phyloP scores from a whole-genome alignment of 345 rosid genomes.

The Arabidopsis thaliana region DNA sequence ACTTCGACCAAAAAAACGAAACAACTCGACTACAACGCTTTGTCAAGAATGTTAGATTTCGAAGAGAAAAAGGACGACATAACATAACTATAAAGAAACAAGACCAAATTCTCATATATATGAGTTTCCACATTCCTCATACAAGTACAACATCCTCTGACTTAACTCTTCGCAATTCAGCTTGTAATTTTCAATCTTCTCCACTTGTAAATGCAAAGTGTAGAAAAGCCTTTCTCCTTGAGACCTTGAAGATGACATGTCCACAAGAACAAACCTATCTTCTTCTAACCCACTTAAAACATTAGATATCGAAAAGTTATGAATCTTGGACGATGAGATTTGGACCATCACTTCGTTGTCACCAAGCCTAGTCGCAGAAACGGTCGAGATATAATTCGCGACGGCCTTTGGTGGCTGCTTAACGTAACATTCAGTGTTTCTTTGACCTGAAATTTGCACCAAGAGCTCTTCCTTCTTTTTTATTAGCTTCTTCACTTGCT shows the following conservation, averaged over 20 bases:
- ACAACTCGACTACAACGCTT: slow-evolving; percentile 32
- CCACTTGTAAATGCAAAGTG: slow-evolving; percentile 62
- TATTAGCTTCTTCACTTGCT: slow-evolving; percentile 47
- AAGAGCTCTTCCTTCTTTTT: slow-evolving; percentile 55
- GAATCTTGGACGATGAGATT: slow-evolving; percentile 46
- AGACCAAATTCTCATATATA: slow-evolving; percentile 21
- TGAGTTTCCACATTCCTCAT: slow-evolving; percentile 39
- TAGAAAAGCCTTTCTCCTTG: slow-evolving; percentile 58
- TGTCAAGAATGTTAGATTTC: slow-evolving; percentile 34
- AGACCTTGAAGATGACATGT: slow-evolving; percentile 67
- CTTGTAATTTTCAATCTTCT: slow-evolving; percentile 20
- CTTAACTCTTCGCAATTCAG: slow-evolving; percentile 48
- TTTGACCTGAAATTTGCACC: slow-evolving; percentile 44
- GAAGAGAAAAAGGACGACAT: not conserved
- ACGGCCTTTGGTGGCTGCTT: slow-evolving; percentile 36
- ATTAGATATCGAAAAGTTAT: slow-evolving; percentile 46
- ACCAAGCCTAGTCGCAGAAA: slow-evolving; percentile 53
- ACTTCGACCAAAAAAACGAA: slow-evolving; percentile 22
- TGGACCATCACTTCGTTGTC: slow-evolving; percentile 60
- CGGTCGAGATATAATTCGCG: slow-evolving; percentile 23
- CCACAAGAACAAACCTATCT: slow-evolving; percentile 53
- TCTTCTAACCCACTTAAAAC: slow-evolving; percentile 55
- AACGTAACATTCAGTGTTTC: slow-evolving; percentile 28
- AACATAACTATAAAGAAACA: slow-evolving; percentile 18
- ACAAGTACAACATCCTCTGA: slow-evolving; percentile 48